Percentiles rank a stretch among this genome's conserved stretches.
These are phyloP conservation scores for Friedmanniomyces endolithicus DNA, from an alignment of 495 filamentous ascomycete genomes.

Conservation along the genomic window DNA sequence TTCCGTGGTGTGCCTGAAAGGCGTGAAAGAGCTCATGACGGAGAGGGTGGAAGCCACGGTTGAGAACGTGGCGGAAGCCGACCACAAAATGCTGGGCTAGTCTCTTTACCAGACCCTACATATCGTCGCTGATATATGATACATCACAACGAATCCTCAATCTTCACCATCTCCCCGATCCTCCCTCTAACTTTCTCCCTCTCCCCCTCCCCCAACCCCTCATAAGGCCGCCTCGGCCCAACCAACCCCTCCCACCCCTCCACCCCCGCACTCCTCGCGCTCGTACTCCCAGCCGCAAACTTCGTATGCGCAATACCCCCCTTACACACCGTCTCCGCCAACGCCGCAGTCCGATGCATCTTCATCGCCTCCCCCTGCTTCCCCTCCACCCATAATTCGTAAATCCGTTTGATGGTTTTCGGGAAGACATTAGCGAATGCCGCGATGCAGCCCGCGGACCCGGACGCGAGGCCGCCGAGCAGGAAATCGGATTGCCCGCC, in stretches of 20 bases:
- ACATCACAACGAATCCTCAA: slow-evolving; percentile 30
- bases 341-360: slow-evolving; percentile 41
- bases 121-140: neutral
- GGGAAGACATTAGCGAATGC: slow-evolving; percentile 59
- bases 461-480: slow-evolving; percentile 47
- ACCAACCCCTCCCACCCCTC: slow-evolving; percentile 43
- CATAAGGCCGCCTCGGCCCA: slow-evolving; percentile 47
- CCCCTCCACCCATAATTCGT: slow-evolving; percentile 39
- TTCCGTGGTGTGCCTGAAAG: slow-evolving; percentile 35
- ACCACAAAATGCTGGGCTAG: neutral
- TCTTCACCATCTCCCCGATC: slow-evolving; percentile 39
- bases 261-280: slow-evolving; percentile 45
- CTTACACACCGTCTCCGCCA: slow-evolving; percentile 46
- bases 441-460: slow-evolving; percentile 51
- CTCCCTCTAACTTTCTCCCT: slow-evolving; percentile 37
- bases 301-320: slow-evolving; percentile 52
- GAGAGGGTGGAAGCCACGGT: slow-evolving; percentile 27
- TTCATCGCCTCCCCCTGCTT: slow-evolving; percentile 41
- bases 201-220: slow-evolving; percentile 35
- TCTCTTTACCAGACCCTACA: neutral
- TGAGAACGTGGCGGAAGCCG: slow-evolving; percentile 16
- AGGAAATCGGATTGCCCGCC: slow-evolving; percentile 63
- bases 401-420: slow-evolving; percentile 40
- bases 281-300: slow-evolving; percentile 46
- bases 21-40: slow-evolving; percentile 31